Base-by-base conservation (phyloP, 257 asterid species). In the Echites panduratus region DNA sequence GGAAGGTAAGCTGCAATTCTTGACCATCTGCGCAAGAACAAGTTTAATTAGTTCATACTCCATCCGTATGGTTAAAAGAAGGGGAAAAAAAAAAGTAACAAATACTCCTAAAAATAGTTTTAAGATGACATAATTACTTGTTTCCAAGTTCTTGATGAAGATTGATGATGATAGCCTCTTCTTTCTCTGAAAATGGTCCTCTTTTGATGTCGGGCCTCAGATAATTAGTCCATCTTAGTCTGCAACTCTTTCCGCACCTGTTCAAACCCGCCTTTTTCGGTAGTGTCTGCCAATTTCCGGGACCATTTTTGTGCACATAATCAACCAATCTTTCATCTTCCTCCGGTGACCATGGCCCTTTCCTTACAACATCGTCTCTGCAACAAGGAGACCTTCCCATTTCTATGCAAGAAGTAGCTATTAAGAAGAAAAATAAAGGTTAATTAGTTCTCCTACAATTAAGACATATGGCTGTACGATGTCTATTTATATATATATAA, bases 1-100 rank as follows among this genome's bases (percentile, higher is more conserved):
- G 92, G 91, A 50, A 89, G 93, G 59, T 57, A 82, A 63, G 81
- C 70, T 29, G 96, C 96, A 53, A 87, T 89, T 64, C 75, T 81
- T 27, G 93, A 84, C 96, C 96, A 89, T 79, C 96, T 89, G 62
- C 38, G 1, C 71, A 68, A 38, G 9, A 26, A 17, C 63, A 48
- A n/a, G 38, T 9, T 13, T 16, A 7, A 16, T 32, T 32, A 32
- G 38, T 32, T 32, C 1, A 32, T 1, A 32, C 38, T 32, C 38
- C 1, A 32, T 32, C 38, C 38, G 3, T 3, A 32, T 1, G 38
- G 38, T 32, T 32, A 45, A 38, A n/a, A n/a, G n/a, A n/a, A n/a
- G n/a, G n/a, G n/a, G 0, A 1, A 56, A 2, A 56, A 19, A 47
- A 26, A 43, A 40, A 22, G 35, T 32, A n/a, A n/a, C 9, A 66